Percentiles rank a stretch among this genome's conserved stretches.
Conservation (phyloP, 2,329 filamentous ascomycete species). For the Aureobasidium sp. region DNA sequence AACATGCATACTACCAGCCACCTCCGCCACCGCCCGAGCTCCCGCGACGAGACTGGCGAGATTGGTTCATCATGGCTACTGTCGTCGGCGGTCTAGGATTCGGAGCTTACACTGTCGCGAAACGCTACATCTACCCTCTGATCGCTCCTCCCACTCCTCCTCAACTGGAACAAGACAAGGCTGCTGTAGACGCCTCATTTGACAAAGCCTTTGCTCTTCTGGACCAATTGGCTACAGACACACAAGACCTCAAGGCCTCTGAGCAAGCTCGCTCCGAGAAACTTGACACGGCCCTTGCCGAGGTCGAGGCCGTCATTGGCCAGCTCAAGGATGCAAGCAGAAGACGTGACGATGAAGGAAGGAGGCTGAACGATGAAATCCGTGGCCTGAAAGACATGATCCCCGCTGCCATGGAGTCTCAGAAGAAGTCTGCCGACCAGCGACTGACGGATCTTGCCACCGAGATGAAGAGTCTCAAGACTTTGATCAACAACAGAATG, state of each 20-base stretch:
- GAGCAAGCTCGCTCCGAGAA: slow-evolving; percentile 79
- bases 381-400: slow-evolving; percentile 74
- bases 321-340: slow-evolving; percentile 76
- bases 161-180: slow-evolving; percentile 89
- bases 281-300: slow-evolving; percentile 71
- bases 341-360: slow-evolving; percentile 78
- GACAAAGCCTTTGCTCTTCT: slow-evolving; percentile 84
- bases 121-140: slow-evolving; percentile 86
- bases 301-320: slow-evolving; percentile 75
- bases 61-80: slow-evolving; percentile 99
- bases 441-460: slow-evolving; percentile 76
- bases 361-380: slow-evolving; percentile 80
- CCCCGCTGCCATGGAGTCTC: slow-evolving; percentile 78
- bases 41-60: slow-evolving; percentile 86
- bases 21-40: slow-evolving; percentile 48
- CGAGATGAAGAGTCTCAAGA: slow-evolving; percentile 89
- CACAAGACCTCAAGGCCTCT: slow-evolving; percentile 74
- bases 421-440: slow-evolving; percentile 75
- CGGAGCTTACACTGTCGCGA: slow-evolving; percentile 78
- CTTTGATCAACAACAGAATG: slow-evolving; percentile 63
- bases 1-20: slow-evolving; percentile 47
- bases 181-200: slow-evolving; percentile 86
- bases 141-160: slow-evolving; percentile 91
- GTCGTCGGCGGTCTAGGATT: slow-evolving; percentile 86
- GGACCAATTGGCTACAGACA: slow-evolving; percentile 88